Evolutionary conservation across 1,284 basidiomycete species (phyloP).

Genomic region (Retiboletus flavoniger): DNA sequence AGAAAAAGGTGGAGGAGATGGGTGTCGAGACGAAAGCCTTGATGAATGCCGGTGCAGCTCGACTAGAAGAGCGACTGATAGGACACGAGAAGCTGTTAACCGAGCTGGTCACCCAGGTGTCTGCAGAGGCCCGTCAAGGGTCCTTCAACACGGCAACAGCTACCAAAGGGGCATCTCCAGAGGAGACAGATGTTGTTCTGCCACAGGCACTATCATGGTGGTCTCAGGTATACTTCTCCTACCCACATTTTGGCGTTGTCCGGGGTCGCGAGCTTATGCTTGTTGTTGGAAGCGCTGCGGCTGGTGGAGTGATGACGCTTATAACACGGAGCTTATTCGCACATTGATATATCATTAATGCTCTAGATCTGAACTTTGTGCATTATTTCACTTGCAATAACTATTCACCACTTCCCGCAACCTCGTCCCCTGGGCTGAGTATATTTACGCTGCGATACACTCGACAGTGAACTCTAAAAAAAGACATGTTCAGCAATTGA

Average conservation of each 20-base stretch:
- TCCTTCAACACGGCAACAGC: neutral
- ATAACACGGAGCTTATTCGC: conserved; percentile 22
- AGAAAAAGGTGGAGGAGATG: conserved; percentile 79
- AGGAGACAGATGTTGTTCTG: neutral
- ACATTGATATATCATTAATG: conserved; percentile 17
- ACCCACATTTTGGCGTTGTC: conserved; percentile 11
- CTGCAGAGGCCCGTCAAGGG: conserved; percentile 15
- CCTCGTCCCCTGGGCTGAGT: neutral
- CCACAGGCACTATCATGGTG: conserved; percentile 9
- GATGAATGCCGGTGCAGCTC: conserved; percentile 47
- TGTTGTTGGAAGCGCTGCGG: conserved; percentile 30
- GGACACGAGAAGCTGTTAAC: conserved; percentile 46
- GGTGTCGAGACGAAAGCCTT: conserved; percentile 52
- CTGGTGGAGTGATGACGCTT: conserved; percentile 26
- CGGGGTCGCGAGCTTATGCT: conserved; percentile 27
- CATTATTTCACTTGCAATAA: neutral
- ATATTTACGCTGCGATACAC: conserved; percentile 29
- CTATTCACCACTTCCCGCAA: conserved; percentile 5
- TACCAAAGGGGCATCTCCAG: conserved; percentile 7
- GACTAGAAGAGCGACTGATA: conserved; percentile 51
- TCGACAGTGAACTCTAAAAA: conserved; percentile 31
- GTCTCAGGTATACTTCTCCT: conserved; percentile 10
- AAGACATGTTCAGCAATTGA: neutral
- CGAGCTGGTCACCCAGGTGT: conserved; percentile 29
- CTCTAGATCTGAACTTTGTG: neutral